These are phyloP conservation scores for Coemansia sp. DNA, from an alignment of 192 early-diverging fungal genomes.

Conservation along the genomic window DNA sequence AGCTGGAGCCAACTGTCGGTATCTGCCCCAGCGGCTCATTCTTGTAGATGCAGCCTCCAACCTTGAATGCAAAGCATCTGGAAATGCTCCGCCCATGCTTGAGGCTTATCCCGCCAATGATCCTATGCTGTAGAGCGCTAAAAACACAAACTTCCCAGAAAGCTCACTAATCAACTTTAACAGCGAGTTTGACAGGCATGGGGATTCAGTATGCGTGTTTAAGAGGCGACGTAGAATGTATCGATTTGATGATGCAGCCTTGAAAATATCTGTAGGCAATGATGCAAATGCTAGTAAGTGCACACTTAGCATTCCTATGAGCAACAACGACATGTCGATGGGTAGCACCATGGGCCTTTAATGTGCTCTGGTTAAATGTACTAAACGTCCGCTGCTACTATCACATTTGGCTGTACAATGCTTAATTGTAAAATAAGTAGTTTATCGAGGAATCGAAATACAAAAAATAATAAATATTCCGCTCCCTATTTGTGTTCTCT, in stretches of 20 bases:
- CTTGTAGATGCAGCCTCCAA: constrained; percentile 60
- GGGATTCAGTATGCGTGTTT: constrained; percentile 88
- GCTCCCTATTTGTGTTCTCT: too few relatives aligned
- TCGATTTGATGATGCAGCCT: constrained; percentile 73
- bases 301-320: constrained; percentile 68
- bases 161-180: constrained; percentile 69
- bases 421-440: too few relatives aligned
- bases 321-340: too few relatives aligned
- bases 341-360: too few relatives aligned
- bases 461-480: too few relatives aligned
- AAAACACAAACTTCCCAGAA: background rate
- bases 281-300: constrained; percentile 66
- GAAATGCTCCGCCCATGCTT: constrained; percentile 68
- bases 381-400: too few relatives aligned
- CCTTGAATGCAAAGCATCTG: constrained; percentile 56
- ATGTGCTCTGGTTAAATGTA: too few relatives aligned
- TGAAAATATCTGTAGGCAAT: constrained; percentile 81
- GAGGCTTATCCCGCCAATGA: constrained; percentile 87
- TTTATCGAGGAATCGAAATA: too few relatives aligned
- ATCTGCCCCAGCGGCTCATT: constrained; percentile 66
- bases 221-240: constrained; percentile 89
- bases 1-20: constrained; percentile 92
- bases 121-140: constrained; percentile 76
- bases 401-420: too few relatives aligned
- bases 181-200: constrained; percentile 84